Percentiles rank a stretch among this genome's conserved stretches.
Evolutionary conservation across 2,329 filamentous ascomycete species (phyloP).

Genomic region (Pezizomycotina sp.): DNA sequence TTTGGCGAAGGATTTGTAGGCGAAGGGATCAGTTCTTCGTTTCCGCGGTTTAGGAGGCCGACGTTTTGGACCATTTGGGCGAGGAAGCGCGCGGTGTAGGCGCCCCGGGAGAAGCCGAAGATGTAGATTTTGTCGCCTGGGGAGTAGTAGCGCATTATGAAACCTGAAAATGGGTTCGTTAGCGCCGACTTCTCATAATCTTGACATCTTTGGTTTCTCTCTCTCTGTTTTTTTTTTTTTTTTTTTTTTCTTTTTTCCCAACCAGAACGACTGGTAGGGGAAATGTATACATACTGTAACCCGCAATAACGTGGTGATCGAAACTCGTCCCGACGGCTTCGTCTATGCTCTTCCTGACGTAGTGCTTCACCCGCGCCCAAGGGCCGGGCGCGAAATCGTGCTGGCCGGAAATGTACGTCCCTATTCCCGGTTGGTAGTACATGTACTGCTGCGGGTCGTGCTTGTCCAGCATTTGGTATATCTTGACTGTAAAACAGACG

Average conservation of each 20-base stretch:
- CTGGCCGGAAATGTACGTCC: slow-evolving; percentile 47
- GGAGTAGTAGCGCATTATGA: slow-evolving; percentile 57
- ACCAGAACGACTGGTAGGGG: not conserved
- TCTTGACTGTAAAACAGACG: no score
- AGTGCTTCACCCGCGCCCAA: slow-evolving; percentile 42
- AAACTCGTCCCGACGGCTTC: slow-evolving; percentile 52
- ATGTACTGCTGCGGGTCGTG: slow-evolving; percentile 17
- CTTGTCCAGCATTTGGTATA: slow-evolving; percentile 20
- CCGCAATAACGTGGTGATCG: slow-evolving; percentile 37
- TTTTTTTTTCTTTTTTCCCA: not conserved
- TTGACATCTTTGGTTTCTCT: not conserved
- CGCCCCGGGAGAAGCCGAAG: slow-evolving; percentile 48
- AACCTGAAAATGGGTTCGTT: no score
- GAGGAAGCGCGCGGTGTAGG: slow-evolving; percentile 57
- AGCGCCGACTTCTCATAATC: no score
- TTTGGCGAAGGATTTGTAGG: slow-evolving; percentile 64
- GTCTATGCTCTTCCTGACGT: slow-evolving; percentile 59
- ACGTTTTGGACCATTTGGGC: slow-evolving; percentile 76
- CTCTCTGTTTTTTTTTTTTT: no score
- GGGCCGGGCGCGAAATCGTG: slow-evolving; percentile 18
- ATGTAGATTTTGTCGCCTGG: slow-evolving; percentile 33
- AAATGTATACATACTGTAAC: slow-evolving; percentile 31
- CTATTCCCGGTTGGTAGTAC: slow-evolving; percentile 54
- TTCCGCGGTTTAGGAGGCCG: slow-evolving; percentile 61
- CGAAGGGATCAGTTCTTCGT: slow-evolving; percentile 76